A percentile compares a stretch with the other conserved stretches of the same genome.
Conservation (phyloP, 768 basidiomycete genomes). For the Tulasnella sp. region DNA sequence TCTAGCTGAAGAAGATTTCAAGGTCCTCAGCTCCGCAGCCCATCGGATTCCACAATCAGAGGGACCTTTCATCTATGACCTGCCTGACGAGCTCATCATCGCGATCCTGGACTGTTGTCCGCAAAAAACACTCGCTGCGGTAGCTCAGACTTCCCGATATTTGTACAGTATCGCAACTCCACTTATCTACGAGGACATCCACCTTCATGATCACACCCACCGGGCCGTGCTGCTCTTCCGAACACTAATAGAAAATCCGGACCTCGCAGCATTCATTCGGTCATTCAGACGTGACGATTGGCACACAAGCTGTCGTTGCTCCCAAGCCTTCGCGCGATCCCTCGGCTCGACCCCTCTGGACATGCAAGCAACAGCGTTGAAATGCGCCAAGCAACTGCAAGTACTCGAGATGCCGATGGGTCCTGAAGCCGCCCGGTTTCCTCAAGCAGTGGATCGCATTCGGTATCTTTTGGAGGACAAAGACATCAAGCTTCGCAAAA, state of each 20-base stretch:
- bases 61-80: not conserved
- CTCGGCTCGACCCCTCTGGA: not conserved
- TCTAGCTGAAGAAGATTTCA: not conserved
- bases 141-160: not conserved
- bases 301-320: not conserved
- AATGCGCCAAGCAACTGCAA: not conserved
- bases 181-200: not conserved
- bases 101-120: not conserved
- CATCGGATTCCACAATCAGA: not conserved
- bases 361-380: not conserved
- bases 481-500: not conserved
- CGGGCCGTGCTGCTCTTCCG: not conserved
- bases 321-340: not conserved
- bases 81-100: not conserved
- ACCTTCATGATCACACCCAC: not conserved
- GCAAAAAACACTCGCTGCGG: not conserved
- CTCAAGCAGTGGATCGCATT: not conserved
- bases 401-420: not conserved
- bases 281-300: not conserved
- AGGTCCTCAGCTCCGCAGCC: not conserved
- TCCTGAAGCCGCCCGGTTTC: not conserved
- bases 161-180: conserved; percentile 3
- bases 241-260: not conserved
- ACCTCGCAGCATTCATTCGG: not conserved
- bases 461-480: not conserved